Evolutionary conservation across 2,329 filamentous ascomycete genomes (phyloP).

Genomic region (Coccinonectria pachysandricola): DNA sequence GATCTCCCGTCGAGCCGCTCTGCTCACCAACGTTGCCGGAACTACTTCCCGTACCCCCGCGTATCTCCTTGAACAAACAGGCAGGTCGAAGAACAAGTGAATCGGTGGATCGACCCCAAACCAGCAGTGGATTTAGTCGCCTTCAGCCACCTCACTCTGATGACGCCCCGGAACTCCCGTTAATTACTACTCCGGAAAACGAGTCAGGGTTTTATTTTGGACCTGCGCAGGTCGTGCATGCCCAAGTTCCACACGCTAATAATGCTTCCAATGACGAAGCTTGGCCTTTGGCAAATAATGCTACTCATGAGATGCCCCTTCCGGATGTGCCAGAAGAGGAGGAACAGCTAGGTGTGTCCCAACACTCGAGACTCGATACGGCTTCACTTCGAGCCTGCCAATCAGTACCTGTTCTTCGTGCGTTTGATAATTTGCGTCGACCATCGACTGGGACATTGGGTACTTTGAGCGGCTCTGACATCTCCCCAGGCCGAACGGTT

Average conservation of each 20-base stretch:
- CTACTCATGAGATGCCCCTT: slow-evolving; percentile 33
- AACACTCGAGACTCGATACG: slow-evolving; percentile 36
- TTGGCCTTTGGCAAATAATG: slow-evolving; percentile 27
- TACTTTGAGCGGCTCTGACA: slow-evolving; percentile 36
- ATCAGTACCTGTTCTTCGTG: slow-evolving; percentile 45
- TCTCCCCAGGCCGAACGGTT: slow-evolving; percentile 22
- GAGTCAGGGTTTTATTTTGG: too few relatives aligned
- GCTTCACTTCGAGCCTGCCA: slow-evolving; percentile 45
- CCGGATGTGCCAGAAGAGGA: slow-evolving; percentile 56
- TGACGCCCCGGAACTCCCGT: too few relatives aligned
- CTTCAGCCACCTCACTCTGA: slow-evolving; percentile 8
- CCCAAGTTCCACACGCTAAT: slow-evolving; percentile 27
- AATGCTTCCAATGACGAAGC: slow-evolving; percentile 32
- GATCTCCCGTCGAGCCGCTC: slow-evolving; percentile 28
- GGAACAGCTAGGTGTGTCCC: slow-evolving; percentile 33
- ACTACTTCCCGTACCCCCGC: too few relatives aligned
- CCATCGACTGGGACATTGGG: slow-evolving; percentile 40
- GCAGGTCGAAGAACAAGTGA: too few relatives aligned
- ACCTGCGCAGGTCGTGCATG: slow-evolving; percentile 7
- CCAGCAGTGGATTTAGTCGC: slow-evolving; percentile 32
- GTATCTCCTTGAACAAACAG: too few relatives aligned
- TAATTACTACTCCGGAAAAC: too few relatives aligned
- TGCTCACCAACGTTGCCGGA: too few relatives aligned
- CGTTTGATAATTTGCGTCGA: slow-evolving; percentile 30
- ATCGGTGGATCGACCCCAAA: slow-evolving; percentile 33